Evolutionary conservation across 768 basidiomycete species (phyloP).

Genomic region (Auricularia heimuer): DNA sequence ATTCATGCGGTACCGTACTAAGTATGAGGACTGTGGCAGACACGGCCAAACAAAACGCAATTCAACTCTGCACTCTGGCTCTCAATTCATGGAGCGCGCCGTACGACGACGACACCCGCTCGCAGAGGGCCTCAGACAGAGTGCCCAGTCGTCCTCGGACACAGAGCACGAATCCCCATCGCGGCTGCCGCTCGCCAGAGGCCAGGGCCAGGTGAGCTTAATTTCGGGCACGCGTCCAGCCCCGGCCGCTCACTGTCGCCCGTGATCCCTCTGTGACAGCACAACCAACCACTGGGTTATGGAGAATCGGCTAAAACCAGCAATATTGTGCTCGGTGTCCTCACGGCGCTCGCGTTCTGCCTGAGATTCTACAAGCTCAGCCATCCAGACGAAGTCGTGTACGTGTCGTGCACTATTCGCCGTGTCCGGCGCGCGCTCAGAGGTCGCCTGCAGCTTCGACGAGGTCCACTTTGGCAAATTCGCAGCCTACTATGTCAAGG

Average conservation of each 20-base stretch:
- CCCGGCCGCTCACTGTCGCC: not conserved
- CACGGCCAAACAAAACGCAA: not conserved
- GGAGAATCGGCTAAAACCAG: slow-evolving; percentile 28
- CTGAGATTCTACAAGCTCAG: slow-evolving; percentile 91
- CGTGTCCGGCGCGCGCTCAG: not conserved
- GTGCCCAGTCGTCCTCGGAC: not conserved
- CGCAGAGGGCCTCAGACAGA: slow-evolving; percentile 1
- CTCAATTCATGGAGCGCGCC: not conserved
- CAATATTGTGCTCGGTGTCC: slow-evolving; percentile 44
- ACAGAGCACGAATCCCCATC: not conserved
- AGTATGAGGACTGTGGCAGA: not conserved
- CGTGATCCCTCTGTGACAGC: not conserved
- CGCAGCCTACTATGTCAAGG: slow-evolving; percentile 76
- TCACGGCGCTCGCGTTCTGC: slow-evolving; percentile 71
- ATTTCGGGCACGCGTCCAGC: not conserved
- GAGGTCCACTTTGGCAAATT: slow-evolving; percentile 99
- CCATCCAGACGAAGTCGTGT: slow-evolving; percentile 93
- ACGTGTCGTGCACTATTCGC: slow-evolving; percentile 23
- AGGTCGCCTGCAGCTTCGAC: slow-evolving; percentile 56
- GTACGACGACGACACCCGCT: not conserved
- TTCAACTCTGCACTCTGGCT: not conserved
- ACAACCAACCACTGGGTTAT: not conserved
- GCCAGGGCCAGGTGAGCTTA: not conserved
- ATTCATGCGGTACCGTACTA: not conserved
- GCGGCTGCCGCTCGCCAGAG: not conserved